Evolutionary conservation across 192 early-diverging fungal genomes (phyloP), one percentile per base, ranked within the genome.

Genomic region (Coemansia guatemalensis): DNA sequence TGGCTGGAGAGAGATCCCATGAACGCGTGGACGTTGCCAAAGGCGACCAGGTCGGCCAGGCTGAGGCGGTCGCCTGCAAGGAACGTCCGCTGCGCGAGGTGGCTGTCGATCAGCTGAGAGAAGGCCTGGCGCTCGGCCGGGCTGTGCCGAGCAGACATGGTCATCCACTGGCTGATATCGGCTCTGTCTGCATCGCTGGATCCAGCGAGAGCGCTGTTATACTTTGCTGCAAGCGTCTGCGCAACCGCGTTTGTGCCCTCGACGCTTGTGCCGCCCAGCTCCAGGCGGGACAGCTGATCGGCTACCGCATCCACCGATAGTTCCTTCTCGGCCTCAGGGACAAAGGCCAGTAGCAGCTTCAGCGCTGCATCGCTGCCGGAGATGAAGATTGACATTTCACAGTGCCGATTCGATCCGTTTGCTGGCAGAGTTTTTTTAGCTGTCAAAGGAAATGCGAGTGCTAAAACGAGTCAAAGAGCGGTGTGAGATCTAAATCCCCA

Each of bases 11-110:
- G 84, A 24, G 75, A 65, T 26, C 67, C 81, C 62, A 80, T 74
- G 51, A 82, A 87, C 48, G 84, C 71, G 41, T 89, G 79, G 12
- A 89, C 55, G 62, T 89, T 85, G 56, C 78, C 82, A 84, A 90
- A 92, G 9, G 85, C 74, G 17, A 86, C 82, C 27, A 91, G 58
- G 61, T 92, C 90, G 1, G 86, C 88, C 44, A 89, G 65, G 5
- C 87, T 84, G 39, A 91, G 66, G 56, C 62, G 58, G 76, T 92
- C 86, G 56, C 74, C 82, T 21, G 86, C 85, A 61, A 92, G 73
- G 68, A 85, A 92, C 29, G 90, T 92, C 47, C 74, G 66, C 29
- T 62, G 74, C n/a, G 74, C 84, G 30, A 92, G 73, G 49, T 89
- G 86, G 29, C 84, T 74, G 75, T 92, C 84, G 72, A 87, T 74